Percentiles rank a stretch among this genome's conserved stretches.
These are phyloP conservation scores for Plasmopara muralis DNA, from an alignment of 352 stramenopile species.

Conservation along the genomic window DNA sequence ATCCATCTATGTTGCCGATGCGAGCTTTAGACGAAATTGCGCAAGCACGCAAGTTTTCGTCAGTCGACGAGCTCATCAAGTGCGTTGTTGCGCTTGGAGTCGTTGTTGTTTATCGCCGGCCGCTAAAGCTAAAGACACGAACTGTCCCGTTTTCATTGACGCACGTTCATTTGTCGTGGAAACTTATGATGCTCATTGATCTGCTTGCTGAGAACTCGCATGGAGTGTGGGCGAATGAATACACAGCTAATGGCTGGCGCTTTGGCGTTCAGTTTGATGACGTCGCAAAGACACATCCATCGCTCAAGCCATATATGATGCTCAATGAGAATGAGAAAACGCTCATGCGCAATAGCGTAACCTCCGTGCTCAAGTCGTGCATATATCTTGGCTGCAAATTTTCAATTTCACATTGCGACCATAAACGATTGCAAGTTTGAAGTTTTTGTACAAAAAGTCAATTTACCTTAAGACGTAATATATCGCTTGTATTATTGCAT, in stretches of 20 bases:
- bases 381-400: constrained; percentile 45
- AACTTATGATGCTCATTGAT: constrained; percentile 62
- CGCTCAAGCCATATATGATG: constrained; percentile 50
- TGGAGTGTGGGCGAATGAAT: constrained; percentile 56
- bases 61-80: constrained; percentile 51
- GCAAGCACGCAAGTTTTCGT: constrained; percentile 35
- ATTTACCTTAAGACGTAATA: too few species aligned
- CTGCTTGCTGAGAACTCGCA: constrained; percentile 64
- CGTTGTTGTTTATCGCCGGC: constrained; percentile 18
- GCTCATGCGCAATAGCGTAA: constrained; percentile 38
- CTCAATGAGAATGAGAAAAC: constrained; percentile 49
- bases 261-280: constrained; percentile 35
- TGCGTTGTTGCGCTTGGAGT: constrained; percentile 55
- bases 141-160: constrained; percentile 27
- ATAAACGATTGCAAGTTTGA: constrained; percentile 1
- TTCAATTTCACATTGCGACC: constrained; percentile 16
- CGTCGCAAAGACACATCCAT: constrained; percentile 39
- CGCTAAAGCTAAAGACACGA: constrained; percentile 15
- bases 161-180: constrained; percentile 42
- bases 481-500: not conserved
- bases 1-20: constrained; percentile 52
- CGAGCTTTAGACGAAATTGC: constrained; percentile 31
- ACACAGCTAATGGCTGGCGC: constrained; percentile 37
- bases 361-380: constrained; percentile 46
- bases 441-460: not conserved